Base-by-base conservation (phyloP, 2,329 filamentous ascomycete species). In the Exophiala lecanii-corni region DNA sequence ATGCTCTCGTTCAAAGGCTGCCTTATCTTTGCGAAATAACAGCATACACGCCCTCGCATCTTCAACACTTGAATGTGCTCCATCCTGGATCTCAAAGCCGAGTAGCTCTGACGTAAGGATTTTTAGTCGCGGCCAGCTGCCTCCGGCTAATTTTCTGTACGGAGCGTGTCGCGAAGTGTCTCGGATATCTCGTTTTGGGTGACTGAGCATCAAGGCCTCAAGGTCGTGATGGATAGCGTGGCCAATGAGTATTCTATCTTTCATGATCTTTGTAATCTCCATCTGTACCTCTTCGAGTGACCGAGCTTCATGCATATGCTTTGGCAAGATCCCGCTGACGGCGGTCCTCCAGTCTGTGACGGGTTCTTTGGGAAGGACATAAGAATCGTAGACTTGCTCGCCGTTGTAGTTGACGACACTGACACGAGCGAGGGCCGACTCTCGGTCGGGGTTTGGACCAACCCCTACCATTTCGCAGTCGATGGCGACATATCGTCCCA, bases 381-480 rank as follows among this genome's bases (percentile, higher is more conserved):
- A 97, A 9, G 86, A 91, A 69, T 98, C 92, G 74, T 97, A 96
- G 34, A 98, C 71, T 63, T 95, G 88, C 19, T 84, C 78, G 13
- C 89, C 89, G 61, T 96, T 88, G 64, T 89, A 98, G 64, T 97
- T 94, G 55, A 96, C 89, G 12, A 94, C 71, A 59, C 86, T 94
- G 42, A 91, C 87, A 35, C 92, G 79, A 1, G 92, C 92, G 33
- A 98, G 77, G 0, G 81, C 81, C 25, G 87, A 89, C 59, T 82
- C 73, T 16, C 79, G 76, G 38, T 79, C 79, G 2, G 78, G 78
- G 65, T 69, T 63, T 2, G 67, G 68, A 1, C 78, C 77, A 0
- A 94, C 79, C 36, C 91, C 92, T 18, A 98, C 92, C 92, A 98
- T 98, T 68, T 98, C 92, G 65, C 92, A 98, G 69, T 98, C 92